Conservation (phyloP, 164 flowering plant species). For the Umbilicus rupestris region DNA sequence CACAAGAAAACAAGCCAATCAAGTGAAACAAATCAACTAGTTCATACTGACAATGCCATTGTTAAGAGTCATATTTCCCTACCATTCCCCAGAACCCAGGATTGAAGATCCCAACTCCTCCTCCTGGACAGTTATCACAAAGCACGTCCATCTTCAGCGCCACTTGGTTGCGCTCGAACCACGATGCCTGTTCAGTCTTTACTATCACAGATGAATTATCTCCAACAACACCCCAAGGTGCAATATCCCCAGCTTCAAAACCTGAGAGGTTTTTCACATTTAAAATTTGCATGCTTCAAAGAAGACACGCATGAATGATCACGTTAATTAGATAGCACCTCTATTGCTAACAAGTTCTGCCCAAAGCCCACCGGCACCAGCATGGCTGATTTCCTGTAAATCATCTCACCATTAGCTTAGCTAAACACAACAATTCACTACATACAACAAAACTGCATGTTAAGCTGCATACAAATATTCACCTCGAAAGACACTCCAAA, state of each 20-base stretch:
- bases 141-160: slow-evolving; percentile 33
- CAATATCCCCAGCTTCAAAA: slow-evolving; percentile 1
- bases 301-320: too few relatives aligned
- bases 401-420: background rate
- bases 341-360: slow-evolving; percentile 9
- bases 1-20: too few relatives aligned
- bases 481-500: slow-evolving; percentile 7
- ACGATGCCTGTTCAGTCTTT: slow-evolving; percentile 50
- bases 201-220: background rate
- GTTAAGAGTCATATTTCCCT: slow-evolving; percentile 2
- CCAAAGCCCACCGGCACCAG: slow-evolving; percentile 8
- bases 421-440: background rate
- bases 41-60: too few relatives aligned
- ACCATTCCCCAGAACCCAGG: slow-evolving; percentile 11
- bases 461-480: background rate
- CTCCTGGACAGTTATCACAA: background rate
- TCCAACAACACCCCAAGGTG: background rate
- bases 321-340: background rate
- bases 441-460: background rate
- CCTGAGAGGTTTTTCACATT: too few relatives aligned
- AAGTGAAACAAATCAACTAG: too few relatives aligned
- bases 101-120: slow-evolving; percentile 6
- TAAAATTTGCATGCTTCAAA: too few relatives aligned
- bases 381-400: slow-evolving; percentile 7
- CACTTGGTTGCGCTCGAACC: slow-evolving; percentile 64